Evolutionary conservation across 306 rosid genomes (phyloP), one percentile per base, ranked within the genome.

Genomic region (Castanospermum australe): DNA sequence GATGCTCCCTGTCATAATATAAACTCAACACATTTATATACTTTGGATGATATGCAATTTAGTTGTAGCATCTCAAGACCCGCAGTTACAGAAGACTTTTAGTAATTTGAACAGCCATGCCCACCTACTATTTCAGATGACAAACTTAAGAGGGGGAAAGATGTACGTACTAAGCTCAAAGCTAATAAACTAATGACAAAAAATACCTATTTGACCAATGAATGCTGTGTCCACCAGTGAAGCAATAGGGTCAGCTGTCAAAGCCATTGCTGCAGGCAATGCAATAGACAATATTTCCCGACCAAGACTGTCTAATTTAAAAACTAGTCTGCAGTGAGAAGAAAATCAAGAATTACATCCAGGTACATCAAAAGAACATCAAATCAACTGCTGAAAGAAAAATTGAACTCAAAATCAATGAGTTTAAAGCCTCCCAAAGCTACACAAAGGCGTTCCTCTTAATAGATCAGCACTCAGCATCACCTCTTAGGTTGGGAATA

Each of bases 161-260:
- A n/a, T 63, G 62, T 56, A 36, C 21, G 13, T n/a, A 47, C 60
- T 17, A 47, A 4, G 73, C 60, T 67, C 51, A 68, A 55, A 28
- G 71, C 41, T n/a, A 13, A 54, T 3, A 64, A 38, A 47, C 2
- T 32, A 80, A 55, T 5, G 13, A 18, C n/a, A 77, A 33, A 78
- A 63, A 38, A 67, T 85, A 92, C 97, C 98, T 65, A 94, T 85
- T 77, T 84, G 97, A 75, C 98, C 98, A 51, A 94, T 94, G 89
- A 94, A 94, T 10, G 97, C 99, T 6, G 99, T 92, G 82, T 94
- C 98, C 39, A 94, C 86, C 14, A 94, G 83, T 71, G 98, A 94
- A 72, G 98, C 98, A 42, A 94, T 83, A 57, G 99, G 99, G 62
- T 94, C 99, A 63, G 99, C 99, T 45, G 97, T 86, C 81, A 94